A percentile compares a stretch with the other conserved stretches of the same genome.
These are phyloP conservation scores for Darksidea phi DNA, from an alignment of 495 filamentous ascomycete species.

Conservation along the genomic window DNA sequence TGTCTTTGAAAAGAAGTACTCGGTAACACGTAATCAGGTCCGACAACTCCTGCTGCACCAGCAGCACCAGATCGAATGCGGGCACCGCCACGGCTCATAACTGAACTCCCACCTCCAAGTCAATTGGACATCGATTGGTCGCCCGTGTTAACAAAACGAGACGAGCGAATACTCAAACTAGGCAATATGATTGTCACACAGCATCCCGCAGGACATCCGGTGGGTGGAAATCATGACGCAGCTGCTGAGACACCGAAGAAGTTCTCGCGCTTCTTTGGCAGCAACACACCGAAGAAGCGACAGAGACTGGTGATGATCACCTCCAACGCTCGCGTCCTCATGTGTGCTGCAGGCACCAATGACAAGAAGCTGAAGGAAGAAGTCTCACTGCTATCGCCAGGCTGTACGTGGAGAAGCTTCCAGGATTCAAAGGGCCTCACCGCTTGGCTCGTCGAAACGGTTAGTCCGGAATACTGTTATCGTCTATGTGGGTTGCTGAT, in stretches of 20 bases:
- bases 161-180: constrained; percentile 92
- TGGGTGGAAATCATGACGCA: constrained; percentile 61
- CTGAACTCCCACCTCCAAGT: constrained; percentile 90
- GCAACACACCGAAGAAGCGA: constrained; percentile 84
- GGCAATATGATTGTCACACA: constrained; percentile 84
- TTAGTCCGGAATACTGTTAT: constrained; percentile 51
- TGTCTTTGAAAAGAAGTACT: constrained; percentile 49
- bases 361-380: constrained; percentile 95
- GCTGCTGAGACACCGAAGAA: constrained; percentile 71
- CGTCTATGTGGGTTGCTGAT: constrained; percentile 20
- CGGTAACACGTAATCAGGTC: constrained; percentile 38
- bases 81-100: constrained; percentile 79
- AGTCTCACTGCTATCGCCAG: constrained; percentile 71
- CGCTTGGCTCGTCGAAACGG: constrained; percentile 91
- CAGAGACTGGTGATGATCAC: constrained; percentile 96
- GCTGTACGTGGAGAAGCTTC: constrained; percentile 72
- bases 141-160: constrained; percentile 82
- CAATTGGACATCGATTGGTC: constrained; percentile 99
- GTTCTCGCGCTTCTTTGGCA: constrained; percentile 87
- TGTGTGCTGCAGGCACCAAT: constrained; percentile 89
- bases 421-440: constrained; percentile 79
- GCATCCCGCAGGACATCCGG: constrained; percentile 65
- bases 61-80: constrained; percentile 48
- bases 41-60: constrained; percentile 49
- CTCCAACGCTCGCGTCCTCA: constrained; percentile 79